Percentiles rank a stretch among this genome's conserved stretches.
These are phyloP conservation scores for Coleophoma eucalyptorum DNA, from an alignment of 2,329 filamentous ascomycete species.

Conservation along the genomic window DNA sequence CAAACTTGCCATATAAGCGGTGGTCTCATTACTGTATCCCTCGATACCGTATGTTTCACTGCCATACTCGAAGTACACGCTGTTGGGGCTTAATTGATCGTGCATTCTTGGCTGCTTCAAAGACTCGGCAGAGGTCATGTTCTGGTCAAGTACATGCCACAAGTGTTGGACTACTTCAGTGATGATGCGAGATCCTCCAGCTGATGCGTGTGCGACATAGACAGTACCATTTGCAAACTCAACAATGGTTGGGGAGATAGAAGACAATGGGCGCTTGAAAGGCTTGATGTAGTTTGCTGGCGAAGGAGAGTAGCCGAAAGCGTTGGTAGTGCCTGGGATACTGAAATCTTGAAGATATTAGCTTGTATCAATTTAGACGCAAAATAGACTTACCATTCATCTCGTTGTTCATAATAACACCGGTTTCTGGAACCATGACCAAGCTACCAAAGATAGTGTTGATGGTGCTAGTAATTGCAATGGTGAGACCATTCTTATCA, in stretches of 20 bases:
- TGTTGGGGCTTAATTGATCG: conserved; percentile 58
- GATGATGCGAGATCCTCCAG: conserved; percentile 64
- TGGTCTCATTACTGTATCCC: conserved; percentile 55
- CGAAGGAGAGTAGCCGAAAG: conserved; percentile 61
- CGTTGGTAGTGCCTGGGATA: conserved; percentile 59
- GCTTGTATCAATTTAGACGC: not conserved
- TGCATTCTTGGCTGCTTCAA: conserved; percentile 57
- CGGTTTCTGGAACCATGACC: conserved; percentile 63
- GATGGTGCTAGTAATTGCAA: conserved; percentile 63
- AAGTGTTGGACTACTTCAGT: conserved; percentile 63
- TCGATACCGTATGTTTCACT: conserved; percentile 25
- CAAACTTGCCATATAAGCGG: conserved; percentile 49
- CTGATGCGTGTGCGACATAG: conserved; percentile 58
- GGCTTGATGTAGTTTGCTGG: conserved; percentile 63
- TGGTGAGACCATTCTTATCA: conserved; percentile 56
- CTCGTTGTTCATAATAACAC: conserved; percentile 64
- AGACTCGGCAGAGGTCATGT: conserved; percentile 47
- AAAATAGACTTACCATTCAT: conserved; percentile 51
- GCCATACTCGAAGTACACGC: conserved; percentile 52
- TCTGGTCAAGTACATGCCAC: conserved; percentile 56
- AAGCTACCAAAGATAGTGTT: conserved; percentile 64
- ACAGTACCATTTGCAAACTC: conserved; percentile 53
- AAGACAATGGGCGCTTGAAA: conserved; percentile 61
- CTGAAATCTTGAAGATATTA: conserved; percentile 48
- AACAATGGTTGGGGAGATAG: conserved; percentile 60